phyloP scores from a whole-genome alignment of 2,329 filamentous ascomycete species.

The Phialocephala sp. region DNA sequence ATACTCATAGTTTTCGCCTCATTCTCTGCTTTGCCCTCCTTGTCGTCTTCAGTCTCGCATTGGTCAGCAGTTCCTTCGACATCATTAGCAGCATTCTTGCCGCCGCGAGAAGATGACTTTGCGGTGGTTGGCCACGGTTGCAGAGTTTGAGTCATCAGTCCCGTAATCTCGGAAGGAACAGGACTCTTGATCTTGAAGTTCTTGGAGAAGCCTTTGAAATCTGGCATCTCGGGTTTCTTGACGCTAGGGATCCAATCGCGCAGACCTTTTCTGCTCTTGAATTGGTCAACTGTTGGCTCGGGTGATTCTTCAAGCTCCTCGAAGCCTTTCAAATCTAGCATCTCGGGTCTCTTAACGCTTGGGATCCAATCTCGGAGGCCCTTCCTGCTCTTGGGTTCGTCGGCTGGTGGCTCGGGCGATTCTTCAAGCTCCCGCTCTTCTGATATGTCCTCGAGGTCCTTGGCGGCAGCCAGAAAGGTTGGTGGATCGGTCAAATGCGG shows the following conservation, averaged over 20 bases:
- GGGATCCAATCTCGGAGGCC: too few relatives aligned
- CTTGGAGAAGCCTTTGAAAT: constrained; percentile 8
- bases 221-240: background rate
- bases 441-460: too few relatives aligned
- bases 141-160: background rate
- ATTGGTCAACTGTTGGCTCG: background rate
- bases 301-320: background rate
- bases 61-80: background rate
- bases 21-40: background rate
- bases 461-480: too few relatives aligned
- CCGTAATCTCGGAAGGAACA: constrained; percentile 1
- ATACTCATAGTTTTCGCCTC: background rate
- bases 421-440: too few relatives aligned
- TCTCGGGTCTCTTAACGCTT: too few relatives aligned
- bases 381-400: too few relatives aligned
- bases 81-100: background rate
- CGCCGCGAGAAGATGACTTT: too few relatives aligned
- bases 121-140: too few relatives aligned
- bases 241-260: background rate
- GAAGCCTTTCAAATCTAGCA: background rate
- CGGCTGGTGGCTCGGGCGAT: too few relatives aligned
- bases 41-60: background rate
- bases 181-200: constrained; percentile 13
- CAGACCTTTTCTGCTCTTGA: background rate
- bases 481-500: too few relatives aligned